Base-by-base conservation (phyloP, 768 basidiomycete species). In the Panellus pusillus region DNA sequence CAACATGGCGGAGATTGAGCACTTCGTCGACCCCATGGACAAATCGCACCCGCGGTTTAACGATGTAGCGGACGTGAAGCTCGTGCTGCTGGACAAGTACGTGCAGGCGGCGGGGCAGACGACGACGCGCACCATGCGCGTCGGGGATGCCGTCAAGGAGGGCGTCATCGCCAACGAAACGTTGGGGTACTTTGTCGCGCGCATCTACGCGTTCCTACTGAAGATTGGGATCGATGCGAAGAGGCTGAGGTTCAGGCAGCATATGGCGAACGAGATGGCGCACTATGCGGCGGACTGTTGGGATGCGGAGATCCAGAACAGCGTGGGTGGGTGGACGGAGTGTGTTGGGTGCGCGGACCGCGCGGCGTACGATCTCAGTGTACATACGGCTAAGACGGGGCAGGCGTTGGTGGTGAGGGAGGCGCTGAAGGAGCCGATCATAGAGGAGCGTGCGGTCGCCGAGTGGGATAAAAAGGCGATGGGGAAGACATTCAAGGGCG, bases 1-100 rank as follows among this genome's bases (percentile, higher is more conserved):
- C 75, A 97, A 93, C 11, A 97, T 98, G 96, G 97, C 94, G 42
- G 97, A 99, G 76, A 97, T 99, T 67, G 97, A 99, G 73, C 97
- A 99, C 75, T 99, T 78, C 60, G 97, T 99, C 62, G 97, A 98
- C 76, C 97, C 97, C 13, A 79, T 80, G 39, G 86, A 97, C 75
- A 99, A 98, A 75, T 73, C 70, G 6, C 97, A 98, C 71, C 74
- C 79, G 20, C 81, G 85, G n/a, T 99, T 98, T 77, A 66, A 68
- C 44, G 91, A 95, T 60, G 83, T 89, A 54, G 83, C 84, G 52
- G 82, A 93, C 63, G 76, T 93, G 55, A 80, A 78, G 45, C 78
- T 98, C 43, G 73, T 79, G 20, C 77, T 98, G 42, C 81, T 98
- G 50, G 86, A 95, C 63, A 86, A 91, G 58, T 73, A 89, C 64